Conservation (phyloP, 2,329 filamentous ascomycete genomes). For the Helminthosporium solani region DNA sequence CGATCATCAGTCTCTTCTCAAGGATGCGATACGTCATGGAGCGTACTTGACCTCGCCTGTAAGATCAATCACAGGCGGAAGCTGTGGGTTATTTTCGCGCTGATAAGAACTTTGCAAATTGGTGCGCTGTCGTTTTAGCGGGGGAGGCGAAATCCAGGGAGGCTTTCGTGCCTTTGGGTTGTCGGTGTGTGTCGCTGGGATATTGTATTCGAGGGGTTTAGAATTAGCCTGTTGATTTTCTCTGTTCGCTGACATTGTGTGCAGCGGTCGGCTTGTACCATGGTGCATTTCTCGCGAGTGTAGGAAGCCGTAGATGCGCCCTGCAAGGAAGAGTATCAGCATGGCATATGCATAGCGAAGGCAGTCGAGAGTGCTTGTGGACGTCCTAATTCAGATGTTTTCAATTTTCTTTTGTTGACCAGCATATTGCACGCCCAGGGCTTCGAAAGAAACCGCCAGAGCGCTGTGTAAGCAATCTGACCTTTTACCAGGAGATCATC, state of each 20-base stretch:
- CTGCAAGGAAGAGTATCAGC: background rate
- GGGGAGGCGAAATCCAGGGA: slow-evolving; percentile 25
- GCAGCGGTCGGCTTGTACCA: background rate
- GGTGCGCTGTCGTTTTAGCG: slow-evolving; percentile 17
- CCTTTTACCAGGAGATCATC: slow-evolving; percentile 39
- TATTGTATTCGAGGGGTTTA: background rate
- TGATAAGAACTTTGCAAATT: background rate
- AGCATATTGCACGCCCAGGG: slow-evolving; percentile 32
- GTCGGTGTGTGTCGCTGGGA: background rate
- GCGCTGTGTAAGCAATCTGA: slow-evolving; percentile 23
- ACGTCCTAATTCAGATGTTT: slow-evolving; percentile 16
- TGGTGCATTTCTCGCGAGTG: background rate
- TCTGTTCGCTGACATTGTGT: background rate
- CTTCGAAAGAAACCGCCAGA: slow-evolving; percentile 28
- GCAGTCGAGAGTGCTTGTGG: too few species aligned
- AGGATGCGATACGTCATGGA: background rate
- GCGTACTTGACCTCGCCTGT: background rate
- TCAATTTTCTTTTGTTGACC: slow-evolving; percentile 20
- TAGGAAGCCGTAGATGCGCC: background rate
- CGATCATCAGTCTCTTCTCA: background rate
- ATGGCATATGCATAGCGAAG: background rate
- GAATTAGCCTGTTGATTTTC: background rate
- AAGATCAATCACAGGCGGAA: background rate
- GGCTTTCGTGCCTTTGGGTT: background rate
- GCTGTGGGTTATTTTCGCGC: background rate